These are phyloP conservation scores for Mollisiaceae sp. DNA, from an alignment of 2,329 filamentous ascomycete genomes.

Conservation along the genomic window DNA sequence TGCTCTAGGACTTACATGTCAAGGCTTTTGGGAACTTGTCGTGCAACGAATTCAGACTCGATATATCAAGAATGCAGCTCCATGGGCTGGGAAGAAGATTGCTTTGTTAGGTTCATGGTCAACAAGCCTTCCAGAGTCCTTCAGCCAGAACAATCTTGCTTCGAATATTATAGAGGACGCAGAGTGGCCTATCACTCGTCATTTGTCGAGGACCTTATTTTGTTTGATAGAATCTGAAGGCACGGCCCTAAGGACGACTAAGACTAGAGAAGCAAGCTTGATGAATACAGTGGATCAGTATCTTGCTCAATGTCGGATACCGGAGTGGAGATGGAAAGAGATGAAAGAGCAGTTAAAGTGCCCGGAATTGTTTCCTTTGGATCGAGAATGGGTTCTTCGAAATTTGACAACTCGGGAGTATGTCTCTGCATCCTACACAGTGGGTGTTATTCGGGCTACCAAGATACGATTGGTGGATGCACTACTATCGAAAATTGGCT, in stretches of 20 bases:
- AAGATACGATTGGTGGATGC: background rate
- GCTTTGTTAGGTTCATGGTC: background rate
- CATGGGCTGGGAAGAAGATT: constrained; percentile 5
- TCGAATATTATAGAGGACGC: background rate
- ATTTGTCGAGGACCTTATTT: background rate
- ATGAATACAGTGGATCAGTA: background rate
- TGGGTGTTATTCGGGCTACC: background rate
- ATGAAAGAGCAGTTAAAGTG: background rate
- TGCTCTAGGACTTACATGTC: constrained; percentile 4
- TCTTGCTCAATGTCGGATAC: background rate
- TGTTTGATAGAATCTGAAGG: background rate
- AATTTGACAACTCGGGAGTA: background rate
- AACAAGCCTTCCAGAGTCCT: background rate
- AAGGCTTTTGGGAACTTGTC: background rate
- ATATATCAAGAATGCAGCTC: background rate
- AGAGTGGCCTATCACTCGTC: background rate
- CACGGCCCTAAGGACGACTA: background rate
- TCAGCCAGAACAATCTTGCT: background rate
- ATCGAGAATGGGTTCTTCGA: constrained; percentile 6
- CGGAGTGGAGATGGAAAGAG: background rate
- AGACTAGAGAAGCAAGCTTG: background rate
- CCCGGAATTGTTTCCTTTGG: background rate
- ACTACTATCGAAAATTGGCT: background rate
- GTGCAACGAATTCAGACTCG: background rate
- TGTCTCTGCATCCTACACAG: background rate